A percentile compares a stretch with the other conserved stretches of the same genome.
Evolutionary conservation across 2,329 filamentous ascomycete genomes (phyloP).

Genomic region (Hypoxylon sp.): DNA sequence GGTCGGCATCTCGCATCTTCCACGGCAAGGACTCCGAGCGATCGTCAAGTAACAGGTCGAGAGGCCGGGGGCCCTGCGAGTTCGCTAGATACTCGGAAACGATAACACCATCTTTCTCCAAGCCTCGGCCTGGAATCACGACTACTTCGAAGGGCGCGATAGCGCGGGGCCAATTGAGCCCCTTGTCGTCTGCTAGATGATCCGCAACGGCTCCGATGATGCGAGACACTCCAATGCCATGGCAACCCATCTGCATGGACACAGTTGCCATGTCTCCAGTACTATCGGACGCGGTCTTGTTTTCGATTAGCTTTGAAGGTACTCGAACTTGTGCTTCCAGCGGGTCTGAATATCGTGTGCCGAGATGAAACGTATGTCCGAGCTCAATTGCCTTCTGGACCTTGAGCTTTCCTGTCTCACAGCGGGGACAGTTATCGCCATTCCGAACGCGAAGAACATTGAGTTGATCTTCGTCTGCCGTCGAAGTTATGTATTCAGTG

Average conservation of each 20-base stretch:
- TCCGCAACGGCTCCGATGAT: constrained; percentile 90
- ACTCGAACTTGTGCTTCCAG: constrained; percentile 73
- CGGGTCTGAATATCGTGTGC: constrained; percentile 85
- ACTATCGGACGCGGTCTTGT: constrained; percentile 35
- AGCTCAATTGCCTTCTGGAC: constrained; percentile 85
- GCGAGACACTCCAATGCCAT: constrained; percentile 93
- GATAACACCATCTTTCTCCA: constrained; percentile 62
- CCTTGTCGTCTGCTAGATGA: constrained; percentile 75
- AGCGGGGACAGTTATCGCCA: constrained; percentile 81
- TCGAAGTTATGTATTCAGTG: constrained; percentile 39
- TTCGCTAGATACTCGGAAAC: constrained; percentile 73
- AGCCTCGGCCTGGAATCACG: constrained; percentile 67
- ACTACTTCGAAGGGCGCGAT: constrained; percentile 88
- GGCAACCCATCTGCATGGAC: constrained; percentile 92
- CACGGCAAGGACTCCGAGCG: constrained; percentile 75
- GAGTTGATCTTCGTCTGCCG: constrained; percentile 56
- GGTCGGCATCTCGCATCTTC: constrained; percentile 91
- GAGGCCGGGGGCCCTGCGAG: constrained; percentile 25
- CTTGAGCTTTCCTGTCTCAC: constrained; percentile 70
- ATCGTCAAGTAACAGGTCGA: constrained; percentile 83
- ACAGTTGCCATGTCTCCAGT: constrained; percentile 53
- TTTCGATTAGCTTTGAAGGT: constrained; percentile 49
- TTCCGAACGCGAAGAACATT: constrained; percentile 74
- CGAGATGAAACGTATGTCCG: constrained; percentile 94
- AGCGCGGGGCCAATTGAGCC: constrained; percentile 86